These are phyloP conservation scores for Priceomyces castillae DNA, from an alignment of 805 yeast genomes.

Conservation along the genomic window DNA sequence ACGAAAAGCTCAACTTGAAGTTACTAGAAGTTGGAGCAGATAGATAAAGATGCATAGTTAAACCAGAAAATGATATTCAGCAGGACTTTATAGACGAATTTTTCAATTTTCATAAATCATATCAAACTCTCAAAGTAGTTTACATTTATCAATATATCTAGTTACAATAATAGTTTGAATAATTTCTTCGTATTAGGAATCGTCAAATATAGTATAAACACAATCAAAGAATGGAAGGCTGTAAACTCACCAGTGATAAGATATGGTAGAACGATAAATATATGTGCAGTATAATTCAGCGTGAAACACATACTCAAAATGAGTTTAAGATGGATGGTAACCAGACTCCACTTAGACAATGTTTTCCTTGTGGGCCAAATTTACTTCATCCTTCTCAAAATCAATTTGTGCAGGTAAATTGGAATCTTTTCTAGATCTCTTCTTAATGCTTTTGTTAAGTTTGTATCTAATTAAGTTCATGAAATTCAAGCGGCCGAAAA, in stretches of 20 bases:
- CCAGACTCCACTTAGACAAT: slow-evolving; percentile 1
- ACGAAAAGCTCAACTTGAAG: slow-evolving; percentile 29
- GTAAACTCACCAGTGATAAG: background rate
- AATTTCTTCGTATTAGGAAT: background rate
- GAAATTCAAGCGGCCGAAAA: slow-evolving; percentile 2
- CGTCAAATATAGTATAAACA: background rate
- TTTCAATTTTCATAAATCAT: too few species aligned
- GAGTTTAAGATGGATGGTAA: too few species aligned
- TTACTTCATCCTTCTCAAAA: slow-evolving; percentile 15
- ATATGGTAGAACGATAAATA: background rate
- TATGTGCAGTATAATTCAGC: background rate
- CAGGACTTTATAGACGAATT: too few species aligned
- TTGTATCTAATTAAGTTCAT: slow-evolving; percentile 6
- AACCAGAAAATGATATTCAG: too few species aligned
- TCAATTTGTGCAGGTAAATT: slow-evolving; percentile 46
- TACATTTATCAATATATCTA: too few species aligned
- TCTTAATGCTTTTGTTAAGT: slow-evolving; percentile 21
- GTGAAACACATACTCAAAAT: too few species aligned
- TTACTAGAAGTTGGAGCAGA: slow-evolving; percentile 37
- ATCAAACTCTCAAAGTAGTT: too few species aligned
- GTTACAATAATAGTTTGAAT: too few species aligned
- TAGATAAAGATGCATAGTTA: slow-evolving; percentile 15
- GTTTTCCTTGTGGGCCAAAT: background rate
- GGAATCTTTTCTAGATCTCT: slow-evolving; percentile 53
- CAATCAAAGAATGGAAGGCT: background rate